Evolutionary conservation across 805 yeast species (phyloP), one percentile per base, ranked within the genome.

Genomic region (Ogataea haglerorum): DNA sequence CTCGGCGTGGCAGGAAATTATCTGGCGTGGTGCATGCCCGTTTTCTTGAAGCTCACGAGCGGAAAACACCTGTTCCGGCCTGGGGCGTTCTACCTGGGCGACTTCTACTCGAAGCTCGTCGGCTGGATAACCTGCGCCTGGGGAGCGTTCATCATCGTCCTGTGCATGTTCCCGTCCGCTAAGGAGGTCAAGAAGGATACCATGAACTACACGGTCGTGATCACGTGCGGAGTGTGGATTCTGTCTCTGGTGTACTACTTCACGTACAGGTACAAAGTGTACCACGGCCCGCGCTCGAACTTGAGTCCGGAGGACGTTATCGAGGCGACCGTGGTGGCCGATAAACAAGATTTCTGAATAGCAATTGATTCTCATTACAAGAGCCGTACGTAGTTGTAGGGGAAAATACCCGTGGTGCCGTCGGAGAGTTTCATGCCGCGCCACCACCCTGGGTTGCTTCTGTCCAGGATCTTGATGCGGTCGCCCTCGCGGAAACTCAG

Each of bases 161-260:
- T 82, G 60, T 67, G 73, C 27, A 77, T 78, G 81, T 75, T 82
- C 66, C 91, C 93, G 22, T 63, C 72, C 14, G 40, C 53, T 4
- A 59, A 54, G 22, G 47, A 53, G 16, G 76, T 72, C 5, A 60
- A 63, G 22, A 67, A 66, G 41, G 60, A 61, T 0, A 62, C 75
- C 15, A 82, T 83, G 91, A 83, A 83, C 62, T 83, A 83, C 58
- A 78, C 87, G 0, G 72, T 73, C 48, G 85, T 77, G 2, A 78
- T 82, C 43, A 80, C 77, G 18, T 73, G 75, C 22, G 81, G 81
- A 6, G 72, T 76, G 13, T 77, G 83, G 82, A 42, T 74, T 4
- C 60, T 78, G 12, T 66, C 82, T 1, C 48, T 70, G 42, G 40
- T 69, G 1, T 80, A 80, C 58, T 80, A 72, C 61, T 69, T 57